These are phyloP conservation scores for Penicillium verrucosum DNA, from an alignment of 2,329 filamentous ascomycete species.

Conservation along the genomic window DNA sequence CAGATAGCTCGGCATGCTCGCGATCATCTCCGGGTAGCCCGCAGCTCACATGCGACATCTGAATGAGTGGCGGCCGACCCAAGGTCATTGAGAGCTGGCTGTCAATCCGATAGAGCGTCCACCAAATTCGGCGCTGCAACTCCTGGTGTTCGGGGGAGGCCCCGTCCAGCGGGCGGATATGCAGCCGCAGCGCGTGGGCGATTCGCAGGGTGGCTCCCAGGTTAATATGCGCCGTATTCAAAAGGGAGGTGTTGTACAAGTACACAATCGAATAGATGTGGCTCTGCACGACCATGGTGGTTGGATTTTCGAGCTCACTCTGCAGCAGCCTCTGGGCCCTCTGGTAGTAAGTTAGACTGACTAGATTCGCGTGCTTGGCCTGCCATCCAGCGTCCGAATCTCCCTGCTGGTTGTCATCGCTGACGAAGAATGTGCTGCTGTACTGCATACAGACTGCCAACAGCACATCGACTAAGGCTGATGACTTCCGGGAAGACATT, in stretches of 20 bases:
- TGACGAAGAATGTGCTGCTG: background rate
- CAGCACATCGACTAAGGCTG: background rate
- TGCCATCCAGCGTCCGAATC: background rate
- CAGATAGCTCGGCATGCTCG: background rate
- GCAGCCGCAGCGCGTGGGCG: background rate
- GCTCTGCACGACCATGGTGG: conserved; percentile 49
- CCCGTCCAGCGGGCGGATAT: background rate
- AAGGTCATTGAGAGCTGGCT: conserved; percentile 45
- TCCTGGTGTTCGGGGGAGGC: conserved; percentile 38
- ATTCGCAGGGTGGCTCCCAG: background rate
- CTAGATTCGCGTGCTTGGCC: conserved; percentile 23
- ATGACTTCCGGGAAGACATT: background rate
- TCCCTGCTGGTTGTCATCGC: background rate
- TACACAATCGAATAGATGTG: conserved; percentile 36
- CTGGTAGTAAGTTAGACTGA: conserved; percentile 48
- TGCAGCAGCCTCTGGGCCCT: conserved; percentile 46
- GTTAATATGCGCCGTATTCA: background rate
- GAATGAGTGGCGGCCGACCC: background rate
- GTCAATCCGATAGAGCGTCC: conserved; percentile 50
- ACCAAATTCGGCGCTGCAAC: conserved; percentile 53
- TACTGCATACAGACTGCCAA: background rate
- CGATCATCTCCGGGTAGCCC: background rate
- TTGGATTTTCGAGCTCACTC: conserved; percentile 48
- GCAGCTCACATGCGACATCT: background rate
- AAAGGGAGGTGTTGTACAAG: background rate